phyloP scores from a whole-genome alignment of 2,329 filamentous ascomycete genomes.

The Alternaria metachromatica region DNA sequence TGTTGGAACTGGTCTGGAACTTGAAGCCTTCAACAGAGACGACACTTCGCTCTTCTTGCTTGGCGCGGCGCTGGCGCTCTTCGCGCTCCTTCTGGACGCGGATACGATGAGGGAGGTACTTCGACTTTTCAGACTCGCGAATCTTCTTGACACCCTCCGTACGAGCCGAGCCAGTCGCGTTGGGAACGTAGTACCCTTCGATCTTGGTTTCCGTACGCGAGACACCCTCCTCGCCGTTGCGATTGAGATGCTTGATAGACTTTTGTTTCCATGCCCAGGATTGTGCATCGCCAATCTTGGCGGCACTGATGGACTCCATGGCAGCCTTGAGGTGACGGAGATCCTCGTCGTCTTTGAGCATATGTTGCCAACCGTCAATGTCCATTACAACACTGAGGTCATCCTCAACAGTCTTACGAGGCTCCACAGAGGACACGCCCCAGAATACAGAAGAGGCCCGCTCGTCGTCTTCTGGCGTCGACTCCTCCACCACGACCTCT shows the following conservation, averaged over 20 bases:
- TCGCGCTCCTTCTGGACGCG: slow-evolving; percentile 92
- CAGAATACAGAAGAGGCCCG: slow-evolving; percentile 64
- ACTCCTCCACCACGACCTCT: slow-evolving; percentile 38
- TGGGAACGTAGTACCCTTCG: slow-evolving; percentile 80
- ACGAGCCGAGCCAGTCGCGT: slow-evolving; percentile 81
- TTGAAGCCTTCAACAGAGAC: slow-evolving; percentile 55
- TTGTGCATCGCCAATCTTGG: slow-evolving; percentile 63
- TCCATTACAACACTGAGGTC: slow-evolving; percentile 69
- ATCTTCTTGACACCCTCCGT: slow-evolving; percentile 97
- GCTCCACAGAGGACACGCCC: slow-evolving; percentile 65
- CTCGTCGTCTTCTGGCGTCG: slow-evolving; percentile 45
- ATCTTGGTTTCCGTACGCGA: slow-evolving; percentile 62
- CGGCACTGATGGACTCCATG: slow-evolving; percentile 55
- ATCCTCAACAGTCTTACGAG: slow-evolving; percentile 70
- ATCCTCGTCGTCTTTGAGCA: slow-evolving; percentile 74
- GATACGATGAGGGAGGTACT: slow-evolving; percentile 96
- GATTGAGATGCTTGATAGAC: slow-evolving; percentile 73
- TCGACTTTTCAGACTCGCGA: slow-evolving; percentile 94
- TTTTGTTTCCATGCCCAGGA: slow-evolving; percentile 76
- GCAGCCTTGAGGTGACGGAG: slow-evolving; percentile 62
- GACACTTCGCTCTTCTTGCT: slow-evolving; percentile 62
- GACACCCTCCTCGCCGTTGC: slow-evolving; percentile 61
- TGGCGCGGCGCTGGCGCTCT: slow-evolving; percentile 79
- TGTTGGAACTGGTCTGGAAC: slow-evolving; percentile 73
- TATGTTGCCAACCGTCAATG: slow-evolving; percentile 72